phyloP scores from a whole-genome alignment of 2,329 filamentous ascomycete species.

The Trichoderma brevicompactum region DNA sequence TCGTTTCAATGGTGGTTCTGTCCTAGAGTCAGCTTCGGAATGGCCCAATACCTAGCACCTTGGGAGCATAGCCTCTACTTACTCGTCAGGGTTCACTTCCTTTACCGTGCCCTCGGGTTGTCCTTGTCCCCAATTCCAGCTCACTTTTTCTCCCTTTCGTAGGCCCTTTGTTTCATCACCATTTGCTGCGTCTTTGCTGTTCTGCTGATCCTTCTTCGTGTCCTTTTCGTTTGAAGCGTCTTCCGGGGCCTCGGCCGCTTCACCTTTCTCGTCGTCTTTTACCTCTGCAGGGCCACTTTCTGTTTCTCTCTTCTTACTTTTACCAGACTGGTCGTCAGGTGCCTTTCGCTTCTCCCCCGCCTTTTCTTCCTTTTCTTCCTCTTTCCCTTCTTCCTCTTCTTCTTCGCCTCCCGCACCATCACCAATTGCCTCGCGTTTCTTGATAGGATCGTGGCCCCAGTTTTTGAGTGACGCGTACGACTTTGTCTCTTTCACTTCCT shows the following conservation, averaged over 20 bases:
- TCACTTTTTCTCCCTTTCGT: constrained; percentile 49
- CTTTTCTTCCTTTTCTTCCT: constrained; percentile 28
- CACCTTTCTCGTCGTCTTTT: constrained; percentile 21
- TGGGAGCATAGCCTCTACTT: constrained; percentile 28
- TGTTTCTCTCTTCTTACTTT: constrained; percentile 43
- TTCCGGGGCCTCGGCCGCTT: constrained; percentile 30
- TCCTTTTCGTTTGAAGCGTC: constrained; percentile 13
- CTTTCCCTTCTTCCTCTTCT: constrained; percentile 23
- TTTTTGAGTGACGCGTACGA: constrained; percentile 66
- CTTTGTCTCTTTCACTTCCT: constrained; percentile 53
- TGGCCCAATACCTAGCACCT: too few relatives aligned
- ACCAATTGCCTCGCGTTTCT: constrained; percentile 39
- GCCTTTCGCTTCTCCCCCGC: constrained; percentile 39
- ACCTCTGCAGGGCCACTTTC: constrained; percentile 13
- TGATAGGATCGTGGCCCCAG: constrained; percentile 61
- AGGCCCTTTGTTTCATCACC: constrained; percentile 38
- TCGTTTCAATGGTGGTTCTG: constrained; percentile 47
- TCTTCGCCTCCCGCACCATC: constrained; percentile 29
- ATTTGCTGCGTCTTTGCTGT: neutral
- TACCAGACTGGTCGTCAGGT: constrained; percentile 32
- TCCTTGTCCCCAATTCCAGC: constrained; percentile 52
- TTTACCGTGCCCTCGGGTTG: constrained; percentile 50
- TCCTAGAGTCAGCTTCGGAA: neutral
- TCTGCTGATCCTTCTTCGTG: neutral
- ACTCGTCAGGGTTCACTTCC: constrained; percentile 50